Evolutionary conservation across 495 filamentous ascomycete genomes (phyloP), one percentile per base, ranked within the genome.

Genomic region (Xylaria longipes): DNA sequence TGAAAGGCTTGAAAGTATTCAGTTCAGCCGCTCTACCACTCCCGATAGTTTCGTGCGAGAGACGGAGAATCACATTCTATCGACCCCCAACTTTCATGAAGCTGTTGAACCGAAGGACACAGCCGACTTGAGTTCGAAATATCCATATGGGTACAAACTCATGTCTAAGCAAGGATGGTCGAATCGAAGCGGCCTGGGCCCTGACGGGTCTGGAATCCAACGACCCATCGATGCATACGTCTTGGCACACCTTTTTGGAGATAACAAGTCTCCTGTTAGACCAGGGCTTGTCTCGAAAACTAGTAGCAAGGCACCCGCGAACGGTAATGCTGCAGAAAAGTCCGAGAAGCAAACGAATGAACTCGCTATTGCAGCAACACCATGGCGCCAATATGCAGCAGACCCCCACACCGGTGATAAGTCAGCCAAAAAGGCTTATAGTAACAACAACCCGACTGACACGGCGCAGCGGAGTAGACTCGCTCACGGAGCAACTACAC

Each of bases 31-130:
- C 48, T 54, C 45, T 54, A 27, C 11, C 33, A 52, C 46, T 54
- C 64, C 64, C 31, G 46, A 41, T 37, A 39, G 46, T 37, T 66
- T 66, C 46, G 64, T 66, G 46, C 64, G 45, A 33, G 46, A 41
- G n/a, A 31, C 64, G 39, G 64, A 66, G n/a, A 66, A 66, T 17
- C 41, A 46, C 64, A 5, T 20, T 9, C 20, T 27, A 7, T 1
- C 12, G 15, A 9, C 31, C 14, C 12, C 33, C 6, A 25, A 54
- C 22, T 66, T 66, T 41, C 31, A 54, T 22, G 20, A 17, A 52
- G 45, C 17, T 54, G 5, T 39, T 15, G 15, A 39, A 14, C 20
- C 46, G 1, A 12, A 52, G 2, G 46, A 39, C 27, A 35, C 45
- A n/a, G 33, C 46, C 17, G 15, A 52, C 25, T 39, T 66, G 12